Conservation (phyloP, 345 rosid species). For the Xanthoceras sorbifolium region DNA sequence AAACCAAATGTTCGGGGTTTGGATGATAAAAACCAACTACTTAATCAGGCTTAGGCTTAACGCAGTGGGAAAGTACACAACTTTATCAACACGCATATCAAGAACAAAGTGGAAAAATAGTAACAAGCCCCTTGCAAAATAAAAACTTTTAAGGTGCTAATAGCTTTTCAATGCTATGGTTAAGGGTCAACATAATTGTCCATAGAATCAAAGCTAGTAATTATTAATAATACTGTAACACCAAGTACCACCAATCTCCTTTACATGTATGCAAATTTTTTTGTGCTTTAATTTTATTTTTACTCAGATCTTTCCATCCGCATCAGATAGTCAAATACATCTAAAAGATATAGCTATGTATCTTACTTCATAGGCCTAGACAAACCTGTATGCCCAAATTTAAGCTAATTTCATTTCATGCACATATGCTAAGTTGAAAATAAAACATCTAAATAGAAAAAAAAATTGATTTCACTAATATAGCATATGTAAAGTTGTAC, state of each 20-base stretch:
- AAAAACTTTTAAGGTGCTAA: not conserved
- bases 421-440: not conserved
- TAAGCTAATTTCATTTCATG: not conserved
- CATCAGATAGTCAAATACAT: not conserved
- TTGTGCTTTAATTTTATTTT: not conserved
- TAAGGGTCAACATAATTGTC: not conserved
- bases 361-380: not conserved
- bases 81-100: not conserved
- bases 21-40: not conserved
- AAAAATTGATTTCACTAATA: not conserved
- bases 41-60: not conserved
- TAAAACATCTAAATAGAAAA: not conserved
- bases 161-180: not conserved
- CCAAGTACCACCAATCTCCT: not conserved
- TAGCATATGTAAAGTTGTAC: slow-evolving; percentile 32
- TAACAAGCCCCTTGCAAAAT: not conserved
- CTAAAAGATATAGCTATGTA: not conserved
- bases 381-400: not conserved
- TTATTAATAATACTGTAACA: not conserved
- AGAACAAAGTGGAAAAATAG: not conserved
- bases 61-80: not conserved
- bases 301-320: not conserved
- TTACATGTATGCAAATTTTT: not conserved
- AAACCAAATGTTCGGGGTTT: not conserved
- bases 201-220: not conserved